Conservation (phyloP, 1,284 basidiomycete genomes). For the Ganoderma resinaceum region DNA sequence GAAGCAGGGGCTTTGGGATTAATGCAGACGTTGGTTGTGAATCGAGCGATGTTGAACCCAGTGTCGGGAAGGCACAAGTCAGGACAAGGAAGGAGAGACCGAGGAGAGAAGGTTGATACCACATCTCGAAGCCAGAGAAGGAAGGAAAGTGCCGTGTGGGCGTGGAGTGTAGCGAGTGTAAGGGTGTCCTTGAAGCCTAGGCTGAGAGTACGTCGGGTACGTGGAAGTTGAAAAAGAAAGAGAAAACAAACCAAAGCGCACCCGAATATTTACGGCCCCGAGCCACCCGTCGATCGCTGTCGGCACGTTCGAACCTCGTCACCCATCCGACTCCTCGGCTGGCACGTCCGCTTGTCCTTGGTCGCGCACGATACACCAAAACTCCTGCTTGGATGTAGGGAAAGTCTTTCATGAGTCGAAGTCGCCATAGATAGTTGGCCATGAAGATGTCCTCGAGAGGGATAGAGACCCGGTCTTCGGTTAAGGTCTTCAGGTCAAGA, state of each 20-base stretch:
- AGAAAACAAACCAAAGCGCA: not conserved
- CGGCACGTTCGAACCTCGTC: not conserved
- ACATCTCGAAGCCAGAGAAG: slow-evolving; percentile 14
- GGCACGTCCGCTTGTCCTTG: not conserved
- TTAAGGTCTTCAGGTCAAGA: not conserved
- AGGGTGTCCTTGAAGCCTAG: not conserved
- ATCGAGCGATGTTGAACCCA: slow-evolving; percentile 20
- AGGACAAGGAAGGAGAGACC: slow-evolving; percentile 29
- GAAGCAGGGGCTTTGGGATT: slow-evolving; percentile 4
- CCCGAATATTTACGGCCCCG: not conserved
- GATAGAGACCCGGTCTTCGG: not conserved
- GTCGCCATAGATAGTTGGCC: not conserved
- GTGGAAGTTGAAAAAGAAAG: not conserved
- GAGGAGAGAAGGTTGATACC: slow-evolving; percentile 31
- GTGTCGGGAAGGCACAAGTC: slow-evolving; percentile 28
- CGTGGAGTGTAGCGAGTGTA: slow-evolving; percentile 20
- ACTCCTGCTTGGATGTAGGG: not conserved
- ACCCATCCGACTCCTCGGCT: slow-evolving; percentile 5
- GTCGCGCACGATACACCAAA: not conserved
- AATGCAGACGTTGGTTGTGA: slow-evolving; percentile 6
- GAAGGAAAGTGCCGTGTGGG: slow-evolving; percentile 35
- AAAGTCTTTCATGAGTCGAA: not conserved
- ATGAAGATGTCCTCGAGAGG: not conserved
- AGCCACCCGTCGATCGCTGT: slow-evolving; percentile 1
- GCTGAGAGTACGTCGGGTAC: slow-evolving; percentile 1